These are phyloP conservation scores for Lavandula angustifolia DNA, from an alignment of 257 asterid species.

Conservation along the genomic window DNA sequence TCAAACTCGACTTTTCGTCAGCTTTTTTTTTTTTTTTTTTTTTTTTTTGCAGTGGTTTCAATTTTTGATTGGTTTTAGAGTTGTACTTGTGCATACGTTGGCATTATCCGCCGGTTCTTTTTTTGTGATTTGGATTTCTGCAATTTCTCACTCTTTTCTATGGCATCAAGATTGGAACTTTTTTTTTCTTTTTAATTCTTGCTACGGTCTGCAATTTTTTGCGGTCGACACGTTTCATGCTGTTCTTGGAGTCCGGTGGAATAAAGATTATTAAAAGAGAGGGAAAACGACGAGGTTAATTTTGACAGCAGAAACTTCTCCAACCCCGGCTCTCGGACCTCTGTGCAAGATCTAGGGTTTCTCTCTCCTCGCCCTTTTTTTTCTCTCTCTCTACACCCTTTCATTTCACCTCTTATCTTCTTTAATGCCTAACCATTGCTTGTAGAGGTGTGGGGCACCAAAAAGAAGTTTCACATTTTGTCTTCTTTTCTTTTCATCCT, in stretches of 20 bases:
- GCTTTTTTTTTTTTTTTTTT: slow-evolving; percentile 34
- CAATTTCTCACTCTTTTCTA: slow-evolving; percentile 15
- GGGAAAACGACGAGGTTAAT: slow-evolving; percentile 38
- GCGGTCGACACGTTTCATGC: slow-evolving; percentile 63
- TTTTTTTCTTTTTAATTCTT: background rate
- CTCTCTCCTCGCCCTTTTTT: slow-evolving; percentile 26
- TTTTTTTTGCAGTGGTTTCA: slow-evolving; percentile 14
- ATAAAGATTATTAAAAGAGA: slow-evolving; percentile 30
- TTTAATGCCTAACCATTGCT: slow-evolving; percentile 33
- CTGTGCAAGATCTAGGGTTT: slow-evolving; percentile 88
- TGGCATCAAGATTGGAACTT: slow-evolving; percentile 29
- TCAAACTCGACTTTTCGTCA: slow-evolving; percentile 26
- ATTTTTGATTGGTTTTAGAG: slow-evolving; percentile 23
- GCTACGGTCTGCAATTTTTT: slow-evolving; percentile 11
- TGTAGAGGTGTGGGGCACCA: slow-evolving; percentile 18
- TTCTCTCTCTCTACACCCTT: slow-evolving; percentile 30
- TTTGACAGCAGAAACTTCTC: slow-evolving; percentile 41
- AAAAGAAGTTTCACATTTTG: slow-evolving; percentile 30
- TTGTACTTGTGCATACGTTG: slow-evolving; percentile 22
- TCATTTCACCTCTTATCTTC: slow-evolving; percentile 11
- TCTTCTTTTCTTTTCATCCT: slow-evolving; percentile 42
- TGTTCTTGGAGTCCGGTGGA: slow-evolving; percentile 26
- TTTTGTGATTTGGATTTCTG: slow-evolving; percentile 24
- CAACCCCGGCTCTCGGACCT: slow-evolving; percentile 44
- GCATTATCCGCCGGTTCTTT: slow-evolving; percentile 32